Conservation (phyloP, 176 grass and related monocot genomes). For the Luzula sylvatica region DNA sequence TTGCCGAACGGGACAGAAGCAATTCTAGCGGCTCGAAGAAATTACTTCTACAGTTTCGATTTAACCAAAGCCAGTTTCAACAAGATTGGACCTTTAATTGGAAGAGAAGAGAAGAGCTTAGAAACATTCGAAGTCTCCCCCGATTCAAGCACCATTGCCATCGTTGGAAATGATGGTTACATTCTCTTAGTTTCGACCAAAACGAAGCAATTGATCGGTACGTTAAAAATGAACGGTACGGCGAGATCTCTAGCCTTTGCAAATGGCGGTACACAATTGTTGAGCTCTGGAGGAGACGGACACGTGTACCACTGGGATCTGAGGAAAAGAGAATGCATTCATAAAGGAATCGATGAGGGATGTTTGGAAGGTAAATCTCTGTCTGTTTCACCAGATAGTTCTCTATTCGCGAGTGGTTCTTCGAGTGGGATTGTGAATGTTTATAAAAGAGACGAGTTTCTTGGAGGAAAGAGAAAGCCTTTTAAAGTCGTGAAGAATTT, state of each 20-base stretch:
- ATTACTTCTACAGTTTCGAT: constrained; percentile 82
- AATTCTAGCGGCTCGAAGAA: constrained; percentile 61
- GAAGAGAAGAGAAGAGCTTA: constrained; percentile 69
- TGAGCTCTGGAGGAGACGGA: constrained; percentile 64
- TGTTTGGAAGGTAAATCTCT: constrained; percentile 41
- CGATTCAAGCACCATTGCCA: constrained; percentile 74
- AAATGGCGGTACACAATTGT: constrained; percentile 41
- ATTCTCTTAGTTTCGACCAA: constrained; percentile 70
- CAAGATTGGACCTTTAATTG: constrained; percentile 57
- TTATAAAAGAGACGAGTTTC: constrained; percentile 69
- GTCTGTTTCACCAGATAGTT: constrained; percentile 45
- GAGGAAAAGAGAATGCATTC: constrained; percentile 62
- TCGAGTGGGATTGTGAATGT: constrained; percentile 64
- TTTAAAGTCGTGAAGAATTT: constrained; percentile 62
- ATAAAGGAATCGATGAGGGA: constrained; percentile 62
- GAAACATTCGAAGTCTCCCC: constrained; percentile 78
- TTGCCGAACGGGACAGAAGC: constrained; percentile 71
- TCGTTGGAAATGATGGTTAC: constrained; percentile 73
- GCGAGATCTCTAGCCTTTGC: constrained; percentile 61
- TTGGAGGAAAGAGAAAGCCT: constrained; percentile 52
- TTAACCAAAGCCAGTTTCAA: constrained; percentile 50
- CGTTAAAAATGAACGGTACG: constrained; percentile 80
- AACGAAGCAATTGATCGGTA: constrained; percentile 72
- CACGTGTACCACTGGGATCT: constrained; percentile 82
- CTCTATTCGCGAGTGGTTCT: constrained; percentile 56